Evolutionary conservation across 1,284 basidiomycete species (phyloP), one percentile per base, ranked within the genome.

Genomic region (Tylopilus sp.): DNA sequence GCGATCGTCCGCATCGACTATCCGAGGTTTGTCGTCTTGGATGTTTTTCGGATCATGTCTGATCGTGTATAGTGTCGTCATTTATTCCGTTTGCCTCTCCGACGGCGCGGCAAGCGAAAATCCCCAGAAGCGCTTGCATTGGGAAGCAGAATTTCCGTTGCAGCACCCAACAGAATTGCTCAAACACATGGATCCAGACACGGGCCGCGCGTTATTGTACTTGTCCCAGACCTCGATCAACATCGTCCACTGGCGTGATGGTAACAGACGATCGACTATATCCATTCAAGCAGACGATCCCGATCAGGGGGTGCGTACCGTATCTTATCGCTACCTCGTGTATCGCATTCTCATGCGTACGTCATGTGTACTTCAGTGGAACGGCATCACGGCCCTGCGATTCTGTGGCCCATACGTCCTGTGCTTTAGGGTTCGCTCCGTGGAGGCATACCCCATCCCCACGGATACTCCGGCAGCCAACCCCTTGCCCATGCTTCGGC

Each of bases 311-410:
- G 67, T 66, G 31, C 45, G 65, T 31, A 39, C 28, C 45, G 65
- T 31, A 39, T 40, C 20, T 1, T 45, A 22, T 19, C 33, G 6
- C 2, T 42, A 13, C 24, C 26, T 26, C 4, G 25, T 35, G n/a
- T 25, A 46, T 51, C 15, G n/a, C 28, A 25, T 42, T 15, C 28
- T 52, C 10, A 60, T 32, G n/a, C 8, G 4, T 19, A n/a, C n/a
- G n/a, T n/a, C n/a, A n/a, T n/a, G n/a, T n/a, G n/a, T 10, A 7
- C 19, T 15, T n/a, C 47, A 85, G 83, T 81, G 77, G 74, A 80
- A 81, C 52, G 76, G 74, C 2, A 70, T 83, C 9, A 66, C 78
- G 4, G 73, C 71, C 8, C 56, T 79, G 14, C 73, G 70, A n/a
- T 74, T 82, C 43, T 69, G 81, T 29, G 79, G 76, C 0, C 66